These are phyloP conservation scores for Westerdykella ornata DNA, from an alignment of 2,329 filamentous ascomycete species.

Conservation along the genomic window DNA sequence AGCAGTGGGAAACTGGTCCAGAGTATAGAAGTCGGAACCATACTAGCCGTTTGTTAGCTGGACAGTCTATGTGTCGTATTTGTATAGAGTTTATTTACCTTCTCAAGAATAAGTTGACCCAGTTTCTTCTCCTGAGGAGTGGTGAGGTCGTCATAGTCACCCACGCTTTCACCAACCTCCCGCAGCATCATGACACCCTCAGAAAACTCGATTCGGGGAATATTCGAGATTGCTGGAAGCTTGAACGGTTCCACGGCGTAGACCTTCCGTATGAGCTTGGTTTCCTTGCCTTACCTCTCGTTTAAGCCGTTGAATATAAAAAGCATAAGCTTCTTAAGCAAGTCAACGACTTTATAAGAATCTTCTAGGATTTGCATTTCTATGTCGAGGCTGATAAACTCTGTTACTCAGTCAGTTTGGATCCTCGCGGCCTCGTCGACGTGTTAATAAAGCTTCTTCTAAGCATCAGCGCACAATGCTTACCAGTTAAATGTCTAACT, in stretches of 20 bases:
- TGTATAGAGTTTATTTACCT: constrained; percentile 35
- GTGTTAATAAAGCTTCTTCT: too few species aligned
- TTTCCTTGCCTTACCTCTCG: constrained; percentile 57
- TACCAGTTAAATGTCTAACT: too few species aligned
- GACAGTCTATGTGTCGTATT: constrained; percentile 1
- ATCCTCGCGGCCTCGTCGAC: too few species aligned
- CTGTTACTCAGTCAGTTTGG: constrained; percentile 42
- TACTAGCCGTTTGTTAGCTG: constrained; percentile 39
- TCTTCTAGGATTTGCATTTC: constrained; percentile 73
- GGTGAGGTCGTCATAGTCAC: constrained; percentile 66
- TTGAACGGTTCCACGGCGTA: constrained; percentile 67
- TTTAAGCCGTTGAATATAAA: constrained; percentile 62
- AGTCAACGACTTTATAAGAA: constrained; percentile 68
- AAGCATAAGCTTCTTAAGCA: not conserved
- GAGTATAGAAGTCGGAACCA: constrained; percentile 85
- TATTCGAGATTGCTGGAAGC: constrained; percentile 61
- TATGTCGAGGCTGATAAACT: constrained; percentile 76
- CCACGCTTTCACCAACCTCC: constrained; percentile 64
- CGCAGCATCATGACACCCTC: constrained; percentile 67
- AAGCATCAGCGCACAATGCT: too few species aligned
- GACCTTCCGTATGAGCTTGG: constrained; percentile 57
- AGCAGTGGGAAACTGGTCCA: constrained; percentile 83
- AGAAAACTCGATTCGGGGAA: constrained; percentile 66
- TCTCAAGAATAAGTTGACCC: constrained; percentile 70
- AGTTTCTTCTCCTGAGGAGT: constrained; percentile 76